A percentile compares a stretch with the other conserved stretches of the same genome.
Evolutionary conservation across 1,284 basidiomycete genomes (phyloP).

Genomic region (Anthracocystis panici-leucophaei): DNA sequence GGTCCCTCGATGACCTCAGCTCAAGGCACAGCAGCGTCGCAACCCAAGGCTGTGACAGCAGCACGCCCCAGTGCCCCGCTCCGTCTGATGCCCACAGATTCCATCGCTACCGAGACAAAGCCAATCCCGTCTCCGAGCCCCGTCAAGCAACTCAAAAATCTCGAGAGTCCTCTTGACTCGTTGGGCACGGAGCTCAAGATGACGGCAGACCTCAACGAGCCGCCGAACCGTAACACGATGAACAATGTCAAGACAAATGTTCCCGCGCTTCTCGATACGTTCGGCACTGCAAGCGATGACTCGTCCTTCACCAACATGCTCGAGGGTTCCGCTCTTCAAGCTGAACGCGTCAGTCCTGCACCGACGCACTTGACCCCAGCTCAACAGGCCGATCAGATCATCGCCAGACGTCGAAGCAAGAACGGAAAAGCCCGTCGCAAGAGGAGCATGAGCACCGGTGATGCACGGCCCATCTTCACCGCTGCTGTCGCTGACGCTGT

Average conservation of each 20-base stretch:
- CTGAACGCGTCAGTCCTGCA: background rate
- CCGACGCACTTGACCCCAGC: slow-evolving; percentile 50
- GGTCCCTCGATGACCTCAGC: slow-evolving; percentile 7
- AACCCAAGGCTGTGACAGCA: slow-evolving; percentile 5
- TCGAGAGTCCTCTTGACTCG: slow-evolving; percentile 55
- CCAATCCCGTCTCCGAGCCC: slow-evolving; percentile 53
- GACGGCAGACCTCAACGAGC: slow-evolving; percentile 19
- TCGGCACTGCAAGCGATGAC: slow-evolving; percentile 6
- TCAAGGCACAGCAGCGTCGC: background rate
- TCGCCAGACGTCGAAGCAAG: slow-evolving; percentile 59
- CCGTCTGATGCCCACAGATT: slow-evolving; percentile 5
- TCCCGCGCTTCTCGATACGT: slow-evolving; percentile 12
- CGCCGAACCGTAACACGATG: background rate
- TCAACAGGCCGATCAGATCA: slow-evolving; percentile 63
- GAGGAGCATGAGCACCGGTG: slow-evolving; percentile 60
- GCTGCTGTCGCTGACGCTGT: slow-evolving; percentile 18
- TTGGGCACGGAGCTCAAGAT: slow-evolving; percentile 55
- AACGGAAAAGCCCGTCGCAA: slow-evolving; percentile 44
- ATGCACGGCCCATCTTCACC: slow-evolving; percentile 41
- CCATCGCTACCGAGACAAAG: slow-evolving; percentile 34
- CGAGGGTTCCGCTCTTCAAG: background rate
- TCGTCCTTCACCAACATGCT: slow-evolving; percentile 15
- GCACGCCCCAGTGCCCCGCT: slow-evolving; percentile 40
- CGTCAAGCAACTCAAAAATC: slow-evolving; percentile 37
- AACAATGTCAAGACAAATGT: background rate